phyloP scores from a whole-genome alignment of 805 yeast genomes.

The Wickerhamiella vanderwaltii region DNA sequence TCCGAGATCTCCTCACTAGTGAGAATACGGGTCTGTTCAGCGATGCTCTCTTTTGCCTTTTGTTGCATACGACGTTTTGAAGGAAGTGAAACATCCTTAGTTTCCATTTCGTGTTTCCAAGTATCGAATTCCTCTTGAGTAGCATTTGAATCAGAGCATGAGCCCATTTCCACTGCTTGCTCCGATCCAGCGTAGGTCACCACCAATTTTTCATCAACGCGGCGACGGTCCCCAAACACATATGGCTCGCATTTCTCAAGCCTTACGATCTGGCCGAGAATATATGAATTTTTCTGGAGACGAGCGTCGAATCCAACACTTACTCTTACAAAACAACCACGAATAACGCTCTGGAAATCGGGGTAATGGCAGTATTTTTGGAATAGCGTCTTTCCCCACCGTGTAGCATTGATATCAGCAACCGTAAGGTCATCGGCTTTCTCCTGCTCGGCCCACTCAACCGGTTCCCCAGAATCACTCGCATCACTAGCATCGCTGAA shows the following conservation, averaged over 20 bases:
- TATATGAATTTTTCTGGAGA: slow-evolving; percentile 52
- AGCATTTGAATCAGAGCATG: slow-evolving; percentile 67
- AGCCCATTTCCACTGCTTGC: slow-evolving; percentile 63
- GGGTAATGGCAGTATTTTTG: slow-evolving; percentile 71
- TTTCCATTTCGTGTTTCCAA: slow-evolving; percentile 49
- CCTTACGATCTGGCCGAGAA: slow-evolving; percentile 72
- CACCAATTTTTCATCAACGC: slow-evolving; percentile 46
- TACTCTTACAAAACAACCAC: slow-evolving; percentile 70
- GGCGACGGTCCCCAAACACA: slow-evolving; percentile 34
- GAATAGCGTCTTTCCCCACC: slow-evolving; percentile 67
- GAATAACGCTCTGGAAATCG: slow-evolving; percentile 55
- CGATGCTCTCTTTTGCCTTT: slow-evolving; percentile 50
- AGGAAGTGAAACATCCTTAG: slow-evolving; percentile 48
- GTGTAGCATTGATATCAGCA: slow-evolving; percentile 56
- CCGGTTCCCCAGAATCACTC: slow-evolving; percentile 31
- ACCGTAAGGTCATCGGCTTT: slow-evolving; percentile 37
- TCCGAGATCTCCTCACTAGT: slow-evolving; percentile 62
- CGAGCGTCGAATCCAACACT: slow-evolving; percentile 63
- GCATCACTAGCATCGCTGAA: slow-evolving; percentile 25
- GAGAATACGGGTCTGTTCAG: slow-evolving; percentile 52
- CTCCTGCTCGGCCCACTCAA: slow-evolving; percentile 38
- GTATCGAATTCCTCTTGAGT: slow-evolving; percentile 59
- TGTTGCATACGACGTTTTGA: slow-evolving; percentile 49
- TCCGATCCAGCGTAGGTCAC: slow-evolving; percentile 75
- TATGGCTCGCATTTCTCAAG: slow-evolving; percentile 36